Conservation (phyloP, 2,329 filamentous ascomycete species). For the Byssoonygena ceratinophila region DNA sequence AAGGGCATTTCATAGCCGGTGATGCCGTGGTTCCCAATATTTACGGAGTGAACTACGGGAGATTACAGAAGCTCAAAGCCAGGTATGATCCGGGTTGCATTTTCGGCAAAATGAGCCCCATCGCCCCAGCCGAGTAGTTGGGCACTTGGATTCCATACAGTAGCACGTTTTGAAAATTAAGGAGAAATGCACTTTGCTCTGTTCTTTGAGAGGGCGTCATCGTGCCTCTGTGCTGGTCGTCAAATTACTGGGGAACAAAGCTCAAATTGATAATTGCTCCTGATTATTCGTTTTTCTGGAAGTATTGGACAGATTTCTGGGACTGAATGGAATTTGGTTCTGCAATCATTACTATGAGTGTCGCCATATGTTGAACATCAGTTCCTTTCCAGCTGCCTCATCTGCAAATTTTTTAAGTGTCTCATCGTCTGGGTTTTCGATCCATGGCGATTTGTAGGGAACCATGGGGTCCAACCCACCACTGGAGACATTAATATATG, state of each 20-base stretch:
- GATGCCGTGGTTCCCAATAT: conserved; percentile 30
- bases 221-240: too few relatives aligned
- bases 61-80: conserved; percentile 36
- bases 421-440: conserved; percentile 10
- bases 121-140: conserved; percentile 16
- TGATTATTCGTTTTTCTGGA: too few relatives aligned
- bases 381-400: conserved; percentile 11
- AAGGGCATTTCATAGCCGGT: conserved; percentile 21
- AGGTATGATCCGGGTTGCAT: conserved; percentile 40
- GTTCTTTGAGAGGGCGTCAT: too few relatives aligned
- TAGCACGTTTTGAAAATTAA: too few relatives aligned
- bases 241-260: too few relatives aligned
- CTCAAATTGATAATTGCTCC: too few relatives aligned
- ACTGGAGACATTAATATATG: not conserved
- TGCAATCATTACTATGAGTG: too few relatives aligned
- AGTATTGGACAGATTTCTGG: too few relatives aligned
- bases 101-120: conserved; percentile 38
- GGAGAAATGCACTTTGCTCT: too few relatives aligned
- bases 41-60: conserved; percentile 37
- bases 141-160: too few relatives aligned
- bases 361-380: not conserved
- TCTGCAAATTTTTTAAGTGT: conserved; percentile 11
- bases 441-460: not conserved
- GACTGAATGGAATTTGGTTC: too few relatives aligned
- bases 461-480: conserved; percentile 15